Percentiles rank a stretch among this genome's conserved stretches.
phyloP scores from a whole-genome alignment of 108 stramenopile genomes.

The Conticribra weissflogii region DNA sequence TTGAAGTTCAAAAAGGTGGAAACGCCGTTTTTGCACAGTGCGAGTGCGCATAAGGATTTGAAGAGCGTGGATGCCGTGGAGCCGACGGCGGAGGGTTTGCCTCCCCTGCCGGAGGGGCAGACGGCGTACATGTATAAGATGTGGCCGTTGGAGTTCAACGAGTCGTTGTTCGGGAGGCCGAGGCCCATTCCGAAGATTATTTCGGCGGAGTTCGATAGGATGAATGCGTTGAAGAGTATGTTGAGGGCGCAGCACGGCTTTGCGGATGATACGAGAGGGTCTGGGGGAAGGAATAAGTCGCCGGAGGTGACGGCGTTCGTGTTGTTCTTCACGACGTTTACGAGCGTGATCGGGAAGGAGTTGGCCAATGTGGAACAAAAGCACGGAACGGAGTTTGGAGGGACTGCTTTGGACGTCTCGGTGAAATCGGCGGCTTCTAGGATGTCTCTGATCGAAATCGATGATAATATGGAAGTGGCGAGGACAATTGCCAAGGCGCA shows the following conservation, averaged over 20 bases:
- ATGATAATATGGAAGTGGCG: conserved; percentile 72
- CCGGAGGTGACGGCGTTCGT: conserved; percentile 71
- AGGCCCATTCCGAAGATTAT: conserved; percentile 78
- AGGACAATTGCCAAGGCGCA: conserved; percentile 71
- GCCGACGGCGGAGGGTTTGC: conserved; percentile 48
- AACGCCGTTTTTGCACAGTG: conserved; percentile 77
- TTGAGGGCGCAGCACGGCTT: conserved; percentile 42
- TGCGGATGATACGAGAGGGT: conserved; percentile 12
- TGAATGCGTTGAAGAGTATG: conserved; percentile 51
- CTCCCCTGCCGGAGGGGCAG: conserved; percentile 16
- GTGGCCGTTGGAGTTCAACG: conserved; percentile 71
- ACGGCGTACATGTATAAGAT: conserved; percentile 60
- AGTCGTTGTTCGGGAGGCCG: conserved; percentile 56
- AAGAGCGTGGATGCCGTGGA: conserved; percentile 64
- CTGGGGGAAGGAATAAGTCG: conserved; percentile 54
- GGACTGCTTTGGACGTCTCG: too few relatives aligned
- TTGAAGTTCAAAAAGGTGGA: conserved; percentile 75
- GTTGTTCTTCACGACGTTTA: conserved; percentile 76
- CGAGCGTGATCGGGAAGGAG: conserved; percentile 69
- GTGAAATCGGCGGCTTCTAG: too few relatives aligned
- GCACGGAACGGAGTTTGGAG: conserved; percentile 4
- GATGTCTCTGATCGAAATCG: conserved; percentile 4
- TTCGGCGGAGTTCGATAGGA: conserved; percentile 83
- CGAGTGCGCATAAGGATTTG: conserved; percentile 75
- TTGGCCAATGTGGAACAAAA: conserved; percentile 19